A percentile compares a stretch with the other conserved stretches of the same genome.
Evolutionary conservation across 2,329 filamentous ascomycete species (phyloP).

Genomic region (Monosporascus sp.): DNA sequence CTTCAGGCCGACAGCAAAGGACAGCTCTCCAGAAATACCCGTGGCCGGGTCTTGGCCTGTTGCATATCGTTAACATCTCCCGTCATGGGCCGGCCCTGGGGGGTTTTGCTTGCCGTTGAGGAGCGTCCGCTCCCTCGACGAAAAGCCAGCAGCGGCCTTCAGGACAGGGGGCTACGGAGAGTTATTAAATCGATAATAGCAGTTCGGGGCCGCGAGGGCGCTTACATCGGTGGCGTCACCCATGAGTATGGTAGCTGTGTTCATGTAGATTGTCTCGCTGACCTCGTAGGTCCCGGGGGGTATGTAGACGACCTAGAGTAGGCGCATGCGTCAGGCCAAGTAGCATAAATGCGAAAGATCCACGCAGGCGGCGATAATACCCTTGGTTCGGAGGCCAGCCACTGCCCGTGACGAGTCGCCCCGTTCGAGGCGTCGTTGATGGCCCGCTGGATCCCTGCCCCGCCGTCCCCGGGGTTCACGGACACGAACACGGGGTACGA

Average conservation of each 20-base stretch:
- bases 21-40: slow-evolving; percentile 30
- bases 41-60: slow-evolving; percentile 31
- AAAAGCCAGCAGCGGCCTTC: slow-evolving; percentile 34
- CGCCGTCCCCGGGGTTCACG: slow-evolving; percentile 32
- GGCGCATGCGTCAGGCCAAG: slow-evolving; percentile 1
- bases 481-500: slow-evolving; percentile 34
- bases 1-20: slow-evolving; percentile 38
- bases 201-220: not conserved
- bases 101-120: slow-evolving; percentile 23
- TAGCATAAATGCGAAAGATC: not conserved
- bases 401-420: slow-evolving; percentile 28
- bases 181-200: not conserved
- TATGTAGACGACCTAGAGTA: slow-evolving; percentile 35
- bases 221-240: slow-evolving; percentile 38
- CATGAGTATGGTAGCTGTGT: slow-evolving; percentile 41
- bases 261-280: slow-evolving; percentile 33
- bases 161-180: slow-evolving; percentile 32
- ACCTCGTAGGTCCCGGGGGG: slow-evolving; percentile 38
- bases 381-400: slow-evolving; percentile 38
- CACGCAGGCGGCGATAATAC: slow-evolving; percentile 10
- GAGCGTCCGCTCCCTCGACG: slow-evolving; percentile 24
- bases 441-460: slow-evolving; percentile 30
- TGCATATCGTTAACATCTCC: slow-evolving; percentile 6
- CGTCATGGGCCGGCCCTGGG: not conserved
- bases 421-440: slow-evolving; percentile 33